phyloP scores from a whole-genome alignment of 2,329 filamentous ascomycete species.

The Pleurostoma richardsiae region DNA sequence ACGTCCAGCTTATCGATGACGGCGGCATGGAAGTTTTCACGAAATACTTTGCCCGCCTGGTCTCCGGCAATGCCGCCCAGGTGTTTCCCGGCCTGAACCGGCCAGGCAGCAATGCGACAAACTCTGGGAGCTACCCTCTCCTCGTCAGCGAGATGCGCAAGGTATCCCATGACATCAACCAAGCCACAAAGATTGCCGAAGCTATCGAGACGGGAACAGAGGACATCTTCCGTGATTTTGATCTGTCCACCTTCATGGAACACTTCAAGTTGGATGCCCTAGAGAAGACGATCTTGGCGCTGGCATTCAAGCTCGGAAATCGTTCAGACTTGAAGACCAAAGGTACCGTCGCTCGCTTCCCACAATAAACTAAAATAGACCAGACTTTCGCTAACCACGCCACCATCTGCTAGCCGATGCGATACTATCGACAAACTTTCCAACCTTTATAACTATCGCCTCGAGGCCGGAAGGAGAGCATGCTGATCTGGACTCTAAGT shows the following conservation, averaged over 20 bases:
- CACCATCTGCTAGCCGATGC: conserved; percentile 62
- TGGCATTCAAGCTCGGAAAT: conserved; percentile 81
- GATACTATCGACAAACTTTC: conserved; percentile 77
- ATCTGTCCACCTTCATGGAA: conserved; percentile 90
- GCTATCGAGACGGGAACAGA: conserved; percentile 86
- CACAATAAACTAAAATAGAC: neutral
- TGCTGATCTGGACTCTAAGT: conserved; percentile 60
- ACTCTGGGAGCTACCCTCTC: conserved; percentile 77
- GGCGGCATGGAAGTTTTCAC: conserved; percentile 99
- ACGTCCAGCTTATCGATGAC: conserved; percentile 80
- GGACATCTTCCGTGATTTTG: conserved; percentile 92
- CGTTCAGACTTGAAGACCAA: conserved; percentile 82
- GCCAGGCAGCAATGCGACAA: conserved; percentile 49
- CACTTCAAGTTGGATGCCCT: conserved; percentile 92
- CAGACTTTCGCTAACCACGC: neutral
- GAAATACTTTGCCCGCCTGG: conserved; percentile 89
- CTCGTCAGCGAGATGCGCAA: conserved; percentile 82
- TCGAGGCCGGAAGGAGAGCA: conserved; percentile 60
- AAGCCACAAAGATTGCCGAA: conserved; percentile 88
- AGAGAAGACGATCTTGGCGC: conserved; percentile 78
- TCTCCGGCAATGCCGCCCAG: conserved; percentile 84
- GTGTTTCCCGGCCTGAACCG: conserved; percentile 81
- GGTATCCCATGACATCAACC: conserved; percentile 71
- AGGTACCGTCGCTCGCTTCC: conserved; percentile 49
- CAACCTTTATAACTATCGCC: conserved; percentile 72